These are phyloP conservation scores for Gossypium laxum DNA, from an alignment of 441 rosid species.

Conservation along the genomic window DNA sequence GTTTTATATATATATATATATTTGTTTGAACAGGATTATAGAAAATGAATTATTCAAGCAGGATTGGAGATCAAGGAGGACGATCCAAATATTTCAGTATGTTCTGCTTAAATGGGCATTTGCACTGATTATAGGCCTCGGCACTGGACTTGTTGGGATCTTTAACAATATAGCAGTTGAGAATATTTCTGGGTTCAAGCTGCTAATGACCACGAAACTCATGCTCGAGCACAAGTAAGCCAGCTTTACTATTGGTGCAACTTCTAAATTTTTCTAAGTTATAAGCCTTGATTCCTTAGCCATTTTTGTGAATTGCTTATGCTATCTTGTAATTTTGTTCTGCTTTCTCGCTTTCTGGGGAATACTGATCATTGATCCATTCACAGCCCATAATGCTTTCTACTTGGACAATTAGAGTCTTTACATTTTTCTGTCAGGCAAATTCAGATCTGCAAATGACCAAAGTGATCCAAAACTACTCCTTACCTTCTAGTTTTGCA, in stretches of 20 bases:
- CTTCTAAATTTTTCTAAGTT: too few relatives aligned
- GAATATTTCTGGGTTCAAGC: constrained; percentile 78
- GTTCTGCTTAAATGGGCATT: constrained; percentile 76
- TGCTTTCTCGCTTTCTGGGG: not conserved
- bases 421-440: not conserved
- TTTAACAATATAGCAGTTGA: constrained; percentile 76
- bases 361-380: not conserved
- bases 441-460: not conserved
- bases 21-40: constrained; percentile 41
- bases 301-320: not conserved
- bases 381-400: not conserved
- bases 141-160: constrained; percentile 62
- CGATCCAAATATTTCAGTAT: constrained; percentile 71
- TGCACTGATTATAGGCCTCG: constrained; percentile 69
- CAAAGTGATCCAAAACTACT: not conserved
- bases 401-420: not conserved
- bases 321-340: not conserved
- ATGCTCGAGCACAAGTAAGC: constrained; percentile 66
- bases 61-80: constrained; percentile 84
- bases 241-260: not conserved
- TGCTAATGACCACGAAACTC: constrained; percentile 53
- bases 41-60: constrained; percentile 85
- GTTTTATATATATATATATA: not conserved
- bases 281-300: not conserved
- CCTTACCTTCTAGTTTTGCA: not conserved